phyloP scores from a whole-genome alignment of 176 grass and related monocot genomes.

The Aegilops umbellulata region DNA sequence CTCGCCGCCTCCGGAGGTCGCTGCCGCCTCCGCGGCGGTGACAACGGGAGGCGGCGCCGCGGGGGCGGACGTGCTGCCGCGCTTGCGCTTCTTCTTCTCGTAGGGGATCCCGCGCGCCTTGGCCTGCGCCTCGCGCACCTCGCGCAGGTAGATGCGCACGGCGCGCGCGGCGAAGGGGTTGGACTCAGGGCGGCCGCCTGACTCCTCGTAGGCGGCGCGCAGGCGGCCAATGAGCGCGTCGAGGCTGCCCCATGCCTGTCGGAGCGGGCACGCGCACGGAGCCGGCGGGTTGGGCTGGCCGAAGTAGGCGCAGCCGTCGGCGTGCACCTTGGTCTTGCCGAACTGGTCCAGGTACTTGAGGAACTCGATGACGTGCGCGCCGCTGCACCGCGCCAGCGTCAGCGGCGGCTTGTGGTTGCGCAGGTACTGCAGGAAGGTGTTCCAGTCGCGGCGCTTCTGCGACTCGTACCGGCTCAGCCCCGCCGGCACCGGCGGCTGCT shows the following conservation, averaged over 20 bases:
- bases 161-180: slow-evolving; percentile 77
- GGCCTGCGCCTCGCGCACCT: slow-evolving; percentile 76
- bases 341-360: slow-evolving; percentile 88
- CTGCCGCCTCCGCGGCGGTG: slow-evolving; percentile 1
- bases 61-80: background rate
- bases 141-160: slow-evolving; percentile 77
- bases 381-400: slow-evolving; percentile 64
- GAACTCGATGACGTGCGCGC: slow-evolving; percentile 88
- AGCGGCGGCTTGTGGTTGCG: slow-evolving; percentile 86
- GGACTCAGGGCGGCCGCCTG: slow-evolving; percentile 69
- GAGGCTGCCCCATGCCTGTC: slow-evolving; percentile 90
- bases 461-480: slow-evolving; percentile 82
- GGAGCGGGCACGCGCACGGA: slow-evolving; percentile 63
- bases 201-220: slow-evolving; percentile 90
- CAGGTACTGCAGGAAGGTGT: slow-evolving; percentile 93
- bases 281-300: slow-evolving; percentile 62
- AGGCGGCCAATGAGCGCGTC: slow-evolving; percentile 91
- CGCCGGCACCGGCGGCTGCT: background rate
- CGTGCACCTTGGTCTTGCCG: slow-evolving; percentile 94
- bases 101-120: slow-evolving; percentile 84
- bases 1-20: slow-evolving; percentile 32
- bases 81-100: slow-evolving; percentile 91
- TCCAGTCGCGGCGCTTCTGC: slow-evolving; percentile 94
- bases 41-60: slow-evolving; percentile 31
- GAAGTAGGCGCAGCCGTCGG: slow-evolving; percentile 69